Evolutionary conservation across 1,284 basidiomycete genomes (phyloP).

Genomic region (Peniophora sp.): DNA sequence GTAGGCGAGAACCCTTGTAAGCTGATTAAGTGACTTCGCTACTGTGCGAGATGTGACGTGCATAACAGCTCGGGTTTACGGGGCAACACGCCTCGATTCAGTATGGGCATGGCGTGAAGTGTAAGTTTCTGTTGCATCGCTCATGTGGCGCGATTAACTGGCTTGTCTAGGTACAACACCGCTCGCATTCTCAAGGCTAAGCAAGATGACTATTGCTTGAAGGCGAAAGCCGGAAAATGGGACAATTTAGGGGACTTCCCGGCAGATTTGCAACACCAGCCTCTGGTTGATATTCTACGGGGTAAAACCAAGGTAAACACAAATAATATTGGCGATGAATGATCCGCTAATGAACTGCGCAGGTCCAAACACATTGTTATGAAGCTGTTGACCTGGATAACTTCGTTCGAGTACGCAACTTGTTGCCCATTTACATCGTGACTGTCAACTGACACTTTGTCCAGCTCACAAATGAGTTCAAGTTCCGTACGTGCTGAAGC

Average conservation of each 20-base stretch:
- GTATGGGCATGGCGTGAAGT: constrained; percentile 48
- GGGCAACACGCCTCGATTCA: constrained; percentile 40
- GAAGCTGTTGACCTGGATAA: constrained; percentile 70
- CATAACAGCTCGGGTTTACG: constrained; percentile 22
- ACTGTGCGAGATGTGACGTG: too few species aligned
- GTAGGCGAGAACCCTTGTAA: constrained; percentile 28
- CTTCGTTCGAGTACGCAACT: constrained; percentile 41
- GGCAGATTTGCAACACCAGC: constrained; percentile 72
- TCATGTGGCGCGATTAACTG: background rate
- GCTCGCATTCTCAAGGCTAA: constrained; percentile 56
- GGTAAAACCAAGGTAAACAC: constrained; percentile 58
- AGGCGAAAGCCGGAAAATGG: constrained; percentile 46
- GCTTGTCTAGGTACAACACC: constrained; percentile 42
- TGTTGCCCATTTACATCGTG: background rate
- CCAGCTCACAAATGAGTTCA: constrained; percentile 51
- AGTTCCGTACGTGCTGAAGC: constrained; percentile 35
- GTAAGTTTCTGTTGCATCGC: constrained; percentile 12
- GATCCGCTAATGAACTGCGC: too few species aligned
- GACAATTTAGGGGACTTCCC: constrained; percentile 59
- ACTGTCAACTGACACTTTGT: background rate
- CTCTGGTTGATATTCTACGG: constrained; percentile 71
- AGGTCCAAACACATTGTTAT: constrained; percentile 58
- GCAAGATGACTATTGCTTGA: constrained; percentile 63
- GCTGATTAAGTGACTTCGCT: too few species aligned
- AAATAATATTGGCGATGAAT: too few species aligned